These are phyloP conservation scores for Venustampulla echinocandica DNA, from an alignment of 495 filamentous ascomycete genomes.

Conservation along the genomic window DNA sequence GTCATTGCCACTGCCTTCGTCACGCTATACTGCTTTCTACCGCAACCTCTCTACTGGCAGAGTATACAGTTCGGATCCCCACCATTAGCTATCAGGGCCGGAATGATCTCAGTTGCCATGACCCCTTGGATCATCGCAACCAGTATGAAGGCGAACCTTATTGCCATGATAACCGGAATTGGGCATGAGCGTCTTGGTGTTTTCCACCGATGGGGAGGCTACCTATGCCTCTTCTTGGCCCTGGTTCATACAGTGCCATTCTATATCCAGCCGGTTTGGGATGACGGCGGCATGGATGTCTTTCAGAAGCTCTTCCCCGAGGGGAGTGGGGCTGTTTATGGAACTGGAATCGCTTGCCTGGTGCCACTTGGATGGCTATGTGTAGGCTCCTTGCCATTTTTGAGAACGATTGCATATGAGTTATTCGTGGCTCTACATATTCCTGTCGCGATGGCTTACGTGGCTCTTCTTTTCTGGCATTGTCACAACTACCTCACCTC, in stretches of 20 bases:
- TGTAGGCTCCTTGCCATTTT: constrained; percentile 67
- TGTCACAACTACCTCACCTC: constrained; percentile 85
- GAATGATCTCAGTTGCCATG: constrained; percentile 91
- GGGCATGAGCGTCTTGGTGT: constrained; percentile 89
- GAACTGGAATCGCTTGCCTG: constrained; percentile 80
- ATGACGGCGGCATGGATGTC: constrained; percentile 57
- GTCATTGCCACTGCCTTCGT: constrained; percentile 59
- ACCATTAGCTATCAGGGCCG: constrained; percentile 78
- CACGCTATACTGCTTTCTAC: constrained; percentile 72
- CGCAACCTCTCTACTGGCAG: constrained; percentile 76
- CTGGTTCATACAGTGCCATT: constrained; percentile 82
- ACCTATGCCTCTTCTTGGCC: constrained; percentile 73
- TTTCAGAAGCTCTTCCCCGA: constrained; percentile 56
- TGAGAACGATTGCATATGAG: constrained; percentile 61
- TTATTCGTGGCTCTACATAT: constrained; percentile 75
- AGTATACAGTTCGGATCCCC: constrained; percentile 80
- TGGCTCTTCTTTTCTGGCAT: constrained; percentile 92
- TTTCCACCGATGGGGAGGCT: constrained; percentile 88
- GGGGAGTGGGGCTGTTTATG: constrained; percentile 64
- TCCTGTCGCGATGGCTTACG: constrained; percentile 68
- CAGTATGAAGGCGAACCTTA: constrained; percentile 84
- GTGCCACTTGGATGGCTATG: constrained; percentile 75
- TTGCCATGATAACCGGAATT: constrained; percentile 80
- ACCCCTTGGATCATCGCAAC: constrained; percentile 88
- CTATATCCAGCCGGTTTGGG: constrained; percentile 80